A percentile compares a stretch with the other conserved stretches of the same genome.
Conservation (phyloP, 1,284 basidiomycete species). For the Cryptococcus sp. region DNA sequence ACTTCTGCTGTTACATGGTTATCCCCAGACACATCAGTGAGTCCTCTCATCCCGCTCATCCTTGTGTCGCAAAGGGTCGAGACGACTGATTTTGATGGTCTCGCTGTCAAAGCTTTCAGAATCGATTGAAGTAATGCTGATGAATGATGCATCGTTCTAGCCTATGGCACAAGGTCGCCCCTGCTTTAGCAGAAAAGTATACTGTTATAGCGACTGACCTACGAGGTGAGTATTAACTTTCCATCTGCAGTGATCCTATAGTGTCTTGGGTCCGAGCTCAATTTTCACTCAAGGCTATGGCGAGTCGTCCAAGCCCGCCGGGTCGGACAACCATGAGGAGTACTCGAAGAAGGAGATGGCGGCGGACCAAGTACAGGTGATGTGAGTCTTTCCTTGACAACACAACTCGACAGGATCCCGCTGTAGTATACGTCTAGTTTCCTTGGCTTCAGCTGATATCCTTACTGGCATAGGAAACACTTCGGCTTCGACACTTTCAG, state of each 20-base stretch:
- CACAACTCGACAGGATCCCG: neutral
- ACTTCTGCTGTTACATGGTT: constrained; percentile 51
- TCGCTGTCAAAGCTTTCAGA: too few species aligned
- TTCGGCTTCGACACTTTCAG: constrained; percentile 40
- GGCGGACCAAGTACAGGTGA: constrained; percentile 48
- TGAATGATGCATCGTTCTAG: too few species aligned
- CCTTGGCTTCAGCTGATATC: too few species aligned
- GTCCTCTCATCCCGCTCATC: constrained; percentile 1
- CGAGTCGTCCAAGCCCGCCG: constrained; percentile 34
- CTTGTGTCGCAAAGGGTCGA: too few species aligned
- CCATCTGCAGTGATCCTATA: too few species aligned
- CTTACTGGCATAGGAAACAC: constrained; percentile 22
- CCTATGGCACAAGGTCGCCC: constrained; percentile 46
- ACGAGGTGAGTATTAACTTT: constrained; percentile 49
- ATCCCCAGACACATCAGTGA: constrained; percentile 48
- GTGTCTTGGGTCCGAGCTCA: neutral
- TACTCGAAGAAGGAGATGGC: constrained; percentile 54
- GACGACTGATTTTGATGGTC: too few species aligned
- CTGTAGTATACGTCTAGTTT: too few species aligned
- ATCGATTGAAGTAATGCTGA: too few species aligned
- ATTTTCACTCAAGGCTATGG: constrained; percentile 30
- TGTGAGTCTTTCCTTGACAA: constrained; percentile 26
- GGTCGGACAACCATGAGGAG: constrained; percentile 36
- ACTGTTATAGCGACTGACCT: constrained; percentile 50
- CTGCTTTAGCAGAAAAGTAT: constrained; percentile 39